Evolutionary conservation across 2,329 filamentous ascomycete species (phyloP).

Genomic region (Sporothrix protearum): DNA sequence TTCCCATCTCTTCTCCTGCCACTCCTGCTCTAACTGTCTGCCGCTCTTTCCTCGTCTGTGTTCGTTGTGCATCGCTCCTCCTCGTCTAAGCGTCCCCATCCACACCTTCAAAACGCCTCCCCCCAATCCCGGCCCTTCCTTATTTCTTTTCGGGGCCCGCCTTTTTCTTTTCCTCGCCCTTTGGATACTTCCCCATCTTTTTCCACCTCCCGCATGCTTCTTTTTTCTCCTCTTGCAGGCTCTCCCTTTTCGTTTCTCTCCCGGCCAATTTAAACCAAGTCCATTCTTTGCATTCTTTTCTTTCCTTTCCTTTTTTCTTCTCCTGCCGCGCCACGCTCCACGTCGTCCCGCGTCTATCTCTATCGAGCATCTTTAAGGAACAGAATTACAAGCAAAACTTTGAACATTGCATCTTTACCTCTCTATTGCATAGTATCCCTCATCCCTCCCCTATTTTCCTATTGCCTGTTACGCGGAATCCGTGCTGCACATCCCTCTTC

Average conservation of each 20-base stretch:
- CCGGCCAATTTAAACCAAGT: conserved; percentile 12
- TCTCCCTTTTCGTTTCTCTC: conserved; percentile 7
- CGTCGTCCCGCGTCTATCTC: conserved; percentile 1
- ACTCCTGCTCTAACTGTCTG: background rate
- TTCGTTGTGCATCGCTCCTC: background rate
- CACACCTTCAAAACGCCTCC: background rate
- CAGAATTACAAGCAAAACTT: background rate
- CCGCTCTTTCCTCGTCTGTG: background rate
- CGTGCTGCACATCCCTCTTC: background rate
- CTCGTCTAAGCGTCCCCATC: background rate
- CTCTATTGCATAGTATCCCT: conserved; percentile 1
- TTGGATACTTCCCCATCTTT: conserved; percentile 14
- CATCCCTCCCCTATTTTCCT: background rate
- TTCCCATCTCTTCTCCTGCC: background rate
- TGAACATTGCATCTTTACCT: background rate
- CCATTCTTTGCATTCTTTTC: background rate
- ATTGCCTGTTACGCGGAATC: background rate
- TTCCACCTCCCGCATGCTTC: conserved; percentile 7
- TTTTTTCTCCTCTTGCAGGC: conserved; percentile 8
- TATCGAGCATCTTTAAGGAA: conserved; percentile 10
- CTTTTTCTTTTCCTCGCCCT: conserved; percentile 5
- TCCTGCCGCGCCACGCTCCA: background rate
- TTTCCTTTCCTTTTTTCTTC: background rate
- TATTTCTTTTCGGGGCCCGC: conserved; percentile 9
- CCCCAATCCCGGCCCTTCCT: conserved; percentile 1